phyloP scores from a whole-genome alignment of 768 basidiomycete genomes.

The Hemileccinum rubropunctum region DNA sequence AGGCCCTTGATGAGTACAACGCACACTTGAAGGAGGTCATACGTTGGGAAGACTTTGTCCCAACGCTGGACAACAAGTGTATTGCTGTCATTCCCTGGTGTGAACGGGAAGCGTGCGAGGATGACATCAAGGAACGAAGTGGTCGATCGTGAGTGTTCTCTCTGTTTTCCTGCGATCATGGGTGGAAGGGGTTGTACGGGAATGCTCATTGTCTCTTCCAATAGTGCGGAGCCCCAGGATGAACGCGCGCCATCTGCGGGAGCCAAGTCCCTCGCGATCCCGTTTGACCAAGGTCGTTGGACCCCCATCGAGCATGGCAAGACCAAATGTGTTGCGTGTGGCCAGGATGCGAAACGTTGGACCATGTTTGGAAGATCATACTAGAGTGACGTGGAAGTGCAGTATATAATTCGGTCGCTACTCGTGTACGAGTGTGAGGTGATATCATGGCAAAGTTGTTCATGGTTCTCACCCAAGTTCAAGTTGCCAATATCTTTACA shows the following conservation, averaged over 20 bases:
- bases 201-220: conserved; percentile 8
- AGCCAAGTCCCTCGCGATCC: conserved; percentile 95
- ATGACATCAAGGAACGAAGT: conserved; percentile 96
- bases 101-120: conserved; percentile 88
- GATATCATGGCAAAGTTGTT: too few species aligned
- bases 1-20: conserved; percentile 73
- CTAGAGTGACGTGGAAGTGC: conserved; percentile 32
- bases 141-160: conserved; percentile 61
- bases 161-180: not conserved
- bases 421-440: too few species aligned
- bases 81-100: conserved; percentile 95
- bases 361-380: conserved; percentile 94
- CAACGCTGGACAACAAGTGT: conserved; percentile 84
- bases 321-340: conserved; percentile 90
- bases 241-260: conserved; percentile 96
- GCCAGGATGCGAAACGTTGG: conserved; percentile 88
- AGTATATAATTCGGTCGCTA: conserved; percentile 1
- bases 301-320: conserved; percentile 75
- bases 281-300: conserved; percentile 88
- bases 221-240: conserved; percentile 82
- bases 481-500: too few species aligned
- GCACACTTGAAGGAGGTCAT: conserved; percentile 69
- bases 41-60: conserved; percentile 92
- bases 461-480: too few species aligned
- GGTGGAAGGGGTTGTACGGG: not conserved